Evolutionary conservation across 1,284 basidiomycete genomes (phyloP).

Genomic region (Ustilago curta): DNA sequence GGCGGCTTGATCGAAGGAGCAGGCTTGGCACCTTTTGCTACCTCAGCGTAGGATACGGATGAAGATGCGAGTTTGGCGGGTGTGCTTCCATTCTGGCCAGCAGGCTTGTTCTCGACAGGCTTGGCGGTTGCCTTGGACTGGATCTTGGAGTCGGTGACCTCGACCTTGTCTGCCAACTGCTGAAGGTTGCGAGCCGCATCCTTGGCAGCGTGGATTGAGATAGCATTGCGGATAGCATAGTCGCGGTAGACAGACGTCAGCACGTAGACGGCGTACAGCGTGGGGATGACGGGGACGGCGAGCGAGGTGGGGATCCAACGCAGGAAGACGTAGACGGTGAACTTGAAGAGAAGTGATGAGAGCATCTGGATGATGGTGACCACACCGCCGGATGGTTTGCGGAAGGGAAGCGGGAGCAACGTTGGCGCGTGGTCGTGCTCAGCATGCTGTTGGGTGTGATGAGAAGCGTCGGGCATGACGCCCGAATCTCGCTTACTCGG

Average conservation of each 20-base stretch:
- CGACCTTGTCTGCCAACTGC: slow-evolving; percentile 47
- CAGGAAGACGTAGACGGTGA: slow-evolving; percentile 59
- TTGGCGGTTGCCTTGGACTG: slow-evolving; percentile 32
- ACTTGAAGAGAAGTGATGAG: slow-evolving; percentile 56
- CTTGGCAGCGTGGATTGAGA: slow-evolving; percentile 21
- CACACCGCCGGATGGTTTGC: slow-evolving; percentile 40
- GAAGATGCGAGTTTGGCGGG: slow-evolving; percentile 14
- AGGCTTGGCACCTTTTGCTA: slow-evolving; percentile 32
- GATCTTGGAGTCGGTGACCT: slow-evolving; percentile 42
- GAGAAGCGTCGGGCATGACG: slow-evolving; percentile 38
- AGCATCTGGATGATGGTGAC: slow-evolving; percentile 45
- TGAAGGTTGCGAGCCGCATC: slow-evolving; percentile 43
- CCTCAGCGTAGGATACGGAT: slow-evolving; percentile 34
- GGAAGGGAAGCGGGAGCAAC: slow-evolving; percentile 23
- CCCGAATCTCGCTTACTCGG: slow-evolving; percentile 33
- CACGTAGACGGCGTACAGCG: slow-evolving; percentile 50
- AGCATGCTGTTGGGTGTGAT: slow-evolving; percentile 4
- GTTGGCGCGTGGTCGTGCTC: slow-evolving; percentile 6
- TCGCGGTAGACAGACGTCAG: slow-evolving; percentile 49
- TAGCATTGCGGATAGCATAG: slow-evolving; percentile 39
- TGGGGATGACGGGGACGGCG: slow-evolving; percentile 50
- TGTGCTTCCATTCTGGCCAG: slow-evolving; percentile 17
- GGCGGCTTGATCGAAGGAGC: not conserved
- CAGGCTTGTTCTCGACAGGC: slow-evolving; percentile 35
- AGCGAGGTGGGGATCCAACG: slow-evolving; percentile 60